Evolutionary conservation across 257 asterid species (phyloP), one percentile per base, ranked within the genome.

Genomic region (Cruciata laevipes): DNA sequence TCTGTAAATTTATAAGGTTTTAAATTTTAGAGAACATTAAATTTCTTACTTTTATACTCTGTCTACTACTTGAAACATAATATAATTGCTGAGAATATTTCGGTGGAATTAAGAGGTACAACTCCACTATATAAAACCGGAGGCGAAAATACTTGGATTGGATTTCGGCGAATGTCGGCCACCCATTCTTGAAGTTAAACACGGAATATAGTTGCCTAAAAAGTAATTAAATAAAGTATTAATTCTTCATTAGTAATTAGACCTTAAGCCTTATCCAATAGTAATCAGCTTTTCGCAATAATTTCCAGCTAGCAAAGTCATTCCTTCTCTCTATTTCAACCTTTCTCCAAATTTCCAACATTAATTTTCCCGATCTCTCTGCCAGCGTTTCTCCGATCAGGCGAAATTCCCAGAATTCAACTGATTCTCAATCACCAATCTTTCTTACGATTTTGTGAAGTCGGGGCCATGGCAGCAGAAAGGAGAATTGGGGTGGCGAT

Each of bases 401-500:
- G 17, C 51, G 51, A 47, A 0, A 0, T 47, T 16, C 55, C 55
- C 21, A 16, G 42, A 65, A 65, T 12, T 13, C 59, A 20, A 25
- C 25, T 24, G n/a, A 38, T 60, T 10, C 5, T 0, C 3, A 18
- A 49, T 14, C 55, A 16, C 20, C 6, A n/a, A n/a, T 3, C 0
- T 66, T 44, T 3, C n/a, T 16, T n/a, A 23, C 38, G 3, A 65
- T 2, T 65, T 18, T 25, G 7, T 10, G 1, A 66, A 69, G 77
- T 55, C 21, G 20, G 24, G 6, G 24, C 1, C 21, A 86, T 86
- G 96, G 90, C 63, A 65, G 80, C 78, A 53, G 78, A 74, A 40
- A 78, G 88, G 73, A 85, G 91, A 68, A 77, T 91, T 5, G 96
- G 98, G 14, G 95, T 89, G 32, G 95, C 96, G 1, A 83, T 91